Evolutionary conservation across 148 eudicot genomes (phyloP).

Genomic region (Rhododendron mucronatum): DNA sequence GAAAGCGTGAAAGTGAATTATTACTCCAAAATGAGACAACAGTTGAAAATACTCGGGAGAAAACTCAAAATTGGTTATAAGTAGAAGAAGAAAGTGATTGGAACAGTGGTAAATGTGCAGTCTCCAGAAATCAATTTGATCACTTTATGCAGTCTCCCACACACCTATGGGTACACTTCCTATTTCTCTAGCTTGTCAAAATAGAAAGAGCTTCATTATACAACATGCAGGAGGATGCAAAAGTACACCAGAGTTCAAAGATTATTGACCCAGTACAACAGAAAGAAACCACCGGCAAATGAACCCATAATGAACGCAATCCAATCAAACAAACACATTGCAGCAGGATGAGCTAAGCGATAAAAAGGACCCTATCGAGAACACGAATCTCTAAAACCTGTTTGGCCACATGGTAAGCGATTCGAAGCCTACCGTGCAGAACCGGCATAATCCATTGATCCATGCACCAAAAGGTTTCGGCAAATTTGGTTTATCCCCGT

Average conservation of each 20-base stretch:
- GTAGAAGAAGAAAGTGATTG: background rate
- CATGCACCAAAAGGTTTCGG: background rate
- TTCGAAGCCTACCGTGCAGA: background rate
- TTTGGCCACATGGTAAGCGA: background rate
- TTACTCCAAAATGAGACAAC: background rate
- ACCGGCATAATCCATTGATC: background rate
- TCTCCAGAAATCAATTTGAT: background rate
- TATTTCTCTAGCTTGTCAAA: background rate
- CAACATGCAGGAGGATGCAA: background rate
- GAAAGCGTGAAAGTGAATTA: background rate
- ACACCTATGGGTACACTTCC: background rate
- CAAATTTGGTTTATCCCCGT: background rate
- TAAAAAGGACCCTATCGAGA: background rate
- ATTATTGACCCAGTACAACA: background rate
- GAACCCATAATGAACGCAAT: background rate
- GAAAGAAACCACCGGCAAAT: background rate
- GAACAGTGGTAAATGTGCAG: background rate
- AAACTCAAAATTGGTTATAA: background rate
- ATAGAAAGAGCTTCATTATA: background rate
- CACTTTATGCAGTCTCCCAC: background rate
- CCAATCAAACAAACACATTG: background rate
- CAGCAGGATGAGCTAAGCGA: background rate
- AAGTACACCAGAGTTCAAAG: background rate
- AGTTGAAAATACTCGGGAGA: background rate
- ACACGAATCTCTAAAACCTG: background rate